Evolutionary conservation across 495 filamentous ascomycete species (phyloP).

Genomic region (Extremus antarcticus): DNA sequence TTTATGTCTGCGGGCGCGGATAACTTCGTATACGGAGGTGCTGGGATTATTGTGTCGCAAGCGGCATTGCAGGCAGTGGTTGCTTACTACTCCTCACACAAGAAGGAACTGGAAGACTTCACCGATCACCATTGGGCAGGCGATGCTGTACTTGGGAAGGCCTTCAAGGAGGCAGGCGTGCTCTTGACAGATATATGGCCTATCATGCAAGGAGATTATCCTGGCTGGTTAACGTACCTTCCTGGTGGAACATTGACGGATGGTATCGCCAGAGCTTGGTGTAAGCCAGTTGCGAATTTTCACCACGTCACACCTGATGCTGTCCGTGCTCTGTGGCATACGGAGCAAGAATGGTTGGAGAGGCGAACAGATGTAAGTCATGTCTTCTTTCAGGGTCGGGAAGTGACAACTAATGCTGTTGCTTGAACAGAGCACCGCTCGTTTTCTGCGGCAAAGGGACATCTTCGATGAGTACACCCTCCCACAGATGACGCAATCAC

Average conservation of each 20-base stretch:
- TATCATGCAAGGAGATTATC: constrained; percentile 12
- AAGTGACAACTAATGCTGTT: neutral
- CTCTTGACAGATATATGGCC: constrained; percentile 7
- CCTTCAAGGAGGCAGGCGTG: constrained; percentile 6
- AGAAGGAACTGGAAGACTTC: constrained; percentile 3
- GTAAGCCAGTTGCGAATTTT: neutral
- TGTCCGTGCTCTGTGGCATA: neutral
- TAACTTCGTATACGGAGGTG: constrained; percentile 47
- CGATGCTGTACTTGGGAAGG: constrained; percentile 12
- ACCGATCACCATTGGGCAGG: constrained; percentile 15
- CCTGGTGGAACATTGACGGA: neutral
- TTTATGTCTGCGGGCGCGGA: constrained; percentile 18
- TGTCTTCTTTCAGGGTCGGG: neutral
- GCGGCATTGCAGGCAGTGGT: constrained; percentile 32
- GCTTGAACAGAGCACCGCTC: neutral
- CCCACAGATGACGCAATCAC: neutral
- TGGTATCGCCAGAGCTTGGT: neutral
- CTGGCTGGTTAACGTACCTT: neutral
- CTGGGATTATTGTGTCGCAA: constrained; percentile 41
- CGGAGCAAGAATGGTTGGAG: neutral
- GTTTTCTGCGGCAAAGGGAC: neutral
- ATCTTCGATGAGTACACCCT: neutral
- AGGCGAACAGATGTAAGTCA: neutral
- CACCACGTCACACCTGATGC: neutral
- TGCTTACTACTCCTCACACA: neutral